These are phyloP conservation scores for Collybia nuda DNA, from an alignment of 768 basidiomycete species.

Conservation along the genomic window DNA sequence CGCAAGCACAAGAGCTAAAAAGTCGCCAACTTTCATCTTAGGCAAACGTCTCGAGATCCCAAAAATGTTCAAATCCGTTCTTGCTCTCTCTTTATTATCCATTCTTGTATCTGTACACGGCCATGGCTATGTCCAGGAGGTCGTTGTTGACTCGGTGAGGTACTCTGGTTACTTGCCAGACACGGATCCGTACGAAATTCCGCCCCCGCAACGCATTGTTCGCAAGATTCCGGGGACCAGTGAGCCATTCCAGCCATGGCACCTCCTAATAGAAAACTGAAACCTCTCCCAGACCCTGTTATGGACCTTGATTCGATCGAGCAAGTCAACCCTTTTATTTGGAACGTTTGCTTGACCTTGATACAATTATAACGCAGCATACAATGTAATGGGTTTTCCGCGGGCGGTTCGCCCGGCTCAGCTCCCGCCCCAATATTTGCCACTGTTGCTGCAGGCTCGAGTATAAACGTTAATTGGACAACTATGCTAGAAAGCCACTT, in stretches of 20 bases:
- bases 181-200: slow-evolving; percentile 27
- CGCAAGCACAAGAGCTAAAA: too few species aligned
- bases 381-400: slow-evolving; percentile 32
- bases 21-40: too few species aligned
- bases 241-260: not conserved
- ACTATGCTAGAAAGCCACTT: slow-evolving; percentile 35
- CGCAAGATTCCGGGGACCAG: slow-evolving; percentile 38
- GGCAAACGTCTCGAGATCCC: too few species aligned
- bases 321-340: too few species aligned
- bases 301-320: too few species aligned
- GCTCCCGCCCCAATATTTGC: slow-evolving; percentile 37
- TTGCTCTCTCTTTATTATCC: slow-evolving; percentile 5
- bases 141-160: slow-evolving; percentile 28
- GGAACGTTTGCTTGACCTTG: too few species aligned
- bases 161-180: slow-evolving; percentile 38
- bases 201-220: slow-evolving; percentile 37
- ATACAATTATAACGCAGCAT: slow-evolving; percentile 8
- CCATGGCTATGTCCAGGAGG: slow-evolving; percentile 41
- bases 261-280: too few species aligned
- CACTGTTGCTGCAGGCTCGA: slow-evolving; percentile 38
- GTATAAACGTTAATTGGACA: slow-evolving; percentile 29
- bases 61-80: slow-evolving; percentile 6
- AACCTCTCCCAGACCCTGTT: too few species aligned
- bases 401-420: slow-evolving; percentile 12
- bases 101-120: slow-evolving; percentile 20